phyloP scores from a whole-genome alignment of 176 grass and related monocot species.

The Bothriochloa decipiens region DNA sequence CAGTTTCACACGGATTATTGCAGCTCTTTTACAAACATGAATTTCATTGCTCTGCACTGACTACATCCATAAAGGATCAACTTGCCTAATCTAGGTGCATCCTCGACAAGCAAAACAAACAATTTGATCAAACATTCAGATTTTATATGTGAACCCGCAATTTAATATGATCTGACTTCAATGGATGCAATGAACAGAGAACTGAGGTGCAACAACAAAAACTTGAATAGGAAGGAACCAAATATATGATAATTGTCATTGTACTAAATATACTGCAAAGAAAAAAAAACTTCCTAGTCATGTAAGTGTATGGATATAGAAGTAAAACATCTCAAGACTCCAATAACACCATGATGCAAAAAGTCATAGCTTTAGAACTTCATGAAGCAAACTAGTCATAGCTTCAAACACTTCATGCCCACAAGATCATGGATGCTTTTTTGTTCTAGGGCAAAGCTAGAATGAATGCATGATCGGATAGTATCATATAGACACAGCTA shows the following conservation, averaged over 20 bases:
- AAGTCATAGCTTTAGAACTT: background rate
- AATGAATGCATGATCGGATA: background rate
- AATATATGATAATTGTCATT: background rate
- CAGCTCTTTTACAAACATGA: constrained; percentile 29
- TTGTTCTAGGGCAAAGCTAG: background rate
- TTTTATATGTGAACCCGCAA: background rate
- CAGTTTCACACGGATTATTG: background rate
- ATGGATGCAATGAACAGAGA: background rate
- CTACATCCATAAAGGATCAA: background rate
- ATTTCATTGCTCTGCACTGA: constrained; percentile 11
- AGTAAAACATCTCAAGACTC: background rate
- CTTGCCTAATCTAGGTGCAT: background rate
- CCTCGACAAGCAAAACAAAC: constrained; percentile 21
- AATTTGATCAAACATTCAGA: background rate
- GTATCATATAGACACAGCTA: background rate
- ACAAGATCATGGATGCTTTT: background rate
- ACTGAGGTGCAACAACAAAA: background rate
- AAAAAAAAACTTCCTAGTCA: background rate
- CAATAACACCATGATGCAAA: background rate
- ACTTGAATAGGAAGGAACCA: constrained; percentile 2
- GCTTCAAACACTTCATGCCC: background rate
- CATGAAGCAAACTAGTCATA: background rate
- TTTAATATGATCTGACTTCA: background rate
- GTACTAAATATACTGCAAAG: background rate
- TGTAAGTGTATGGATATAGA: background rate